Conservation (phyloP, 805 yeast species). For the Sungouiozyma intestinalis region DNA sequence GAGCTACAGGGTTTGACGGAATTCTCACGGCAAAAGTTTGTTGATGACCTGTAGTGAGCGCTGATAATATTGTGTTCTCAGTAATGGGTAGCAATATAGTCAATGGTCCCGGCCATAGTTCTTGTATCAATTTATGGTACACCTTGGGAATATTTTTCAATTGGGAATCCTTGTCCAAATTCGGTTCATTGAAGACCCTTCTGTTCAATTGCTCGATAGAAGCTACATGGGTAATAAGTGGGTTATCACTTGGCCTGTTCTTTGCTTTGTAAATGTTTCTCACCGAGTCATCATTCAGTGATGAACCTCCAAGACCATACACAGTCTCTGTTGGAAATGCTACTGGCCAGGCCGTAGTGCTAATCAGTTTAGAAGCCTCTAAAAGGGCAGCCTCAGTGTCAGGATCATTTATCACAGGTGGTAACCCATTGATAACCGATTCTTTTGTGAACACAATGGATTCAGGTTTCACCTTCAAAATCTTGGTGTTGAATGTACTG, state of each 20-base stretch:
- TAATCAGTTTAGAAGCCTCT: constrained; percentile 50
- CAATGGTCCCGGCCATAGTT: constrained; percentile 95
- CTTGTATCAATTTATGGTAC: constrained; percentile 51
- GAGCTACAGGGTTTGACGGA: constrained; percentile 79
- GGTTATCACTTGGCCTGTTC: constrained; percentile 92
- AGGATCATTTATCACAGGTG: constrained; percentile 42
- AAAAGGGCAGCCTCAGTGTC: constrained; percentile 40
- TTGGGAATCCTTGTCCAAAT: constrained; percentile 8
- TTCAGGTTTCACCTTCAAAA: constrained; percentile 45
- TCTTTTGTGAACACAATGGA: constrained; percentile 37
- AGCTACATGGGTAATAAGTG: constrained; percentile 82
- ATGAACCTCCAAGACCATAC: constrained; percentile 89
- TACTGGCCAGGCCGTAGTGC: constrained; percentile 47
- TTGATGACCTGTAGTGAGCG: constrained; percentile 75
- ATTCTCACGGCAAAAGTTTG: constrained; percentile 86
- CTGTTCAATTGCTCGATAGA: constrained; percentile 62
- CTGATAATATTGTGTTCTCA: constrained; percentile 42
- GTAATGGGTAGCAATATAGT: constrained; percentile 70
- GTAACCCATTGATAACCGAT: constrained; percentile 29
- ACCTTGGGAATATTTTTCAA: constrained; percentile 49
- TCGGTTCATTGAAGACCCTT: constrained; percentile 35
- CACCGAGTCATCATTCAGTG: constrained; percentile 64
- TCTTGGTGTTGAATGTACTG: constrained; percentile 27
- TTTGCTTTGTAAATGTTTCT: constrained; percentile 74
- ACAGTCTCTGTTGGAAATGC: constrained; percentile 98